These are phyloP conservation scores for Penicillium sp. DNA, from an alignment of 2,329 filamentous ascomycete species.

Conservation along the genomic window DNA sequence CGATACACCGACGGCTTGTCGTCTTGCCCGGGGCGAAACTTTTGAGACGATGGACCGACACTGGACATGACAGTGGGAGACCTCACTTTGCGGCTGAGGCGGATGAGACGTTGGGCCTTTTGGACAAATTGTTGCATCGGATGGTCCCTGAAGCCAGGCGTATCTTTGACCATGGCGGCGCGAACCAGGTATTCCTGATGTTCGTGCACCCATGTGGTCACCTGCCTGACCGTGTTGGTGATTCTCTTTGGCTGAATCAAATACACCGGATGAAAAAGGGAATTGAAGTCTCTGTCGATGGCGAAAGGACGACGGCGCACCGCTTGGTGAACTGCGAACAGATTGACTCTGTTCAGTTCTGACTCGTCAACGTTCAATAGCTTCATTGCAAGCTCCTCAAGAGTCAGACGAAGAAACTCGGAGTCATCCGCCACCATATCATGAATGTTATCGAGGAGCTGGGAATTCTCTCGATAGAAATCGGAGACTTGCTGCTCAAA, in stretches of 20 bases:
- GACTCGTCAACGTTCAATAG: constrained; percentile 26
- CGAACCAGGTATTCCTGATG: constrained; percentile 35
- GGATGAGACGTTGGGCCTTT: constrained; percentile 40
- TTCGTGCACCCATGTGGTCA: constrained; percentile 53
- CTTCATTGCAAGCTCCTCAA: constrained; percentile 35
- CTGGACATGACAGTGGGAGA: constrained; percentile 39
- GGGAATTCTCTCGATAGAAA: constrained; percentile 32
- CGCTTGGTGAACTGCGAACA: constrained; percentile 34
- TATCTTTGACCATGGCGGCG: constrained; percentile 22
- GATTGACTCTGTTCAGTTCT: constrained; percentile 26
- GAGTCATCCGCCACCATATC: constrained; percentile 34
- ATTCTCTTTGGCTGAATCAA: constrained; percentile 49
- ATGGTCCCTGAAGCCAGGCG: constrained; percentile 25
- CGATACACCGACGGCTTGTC: constrained; percentile 25
- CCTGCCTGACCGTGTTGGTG: constrained; percentile 44
- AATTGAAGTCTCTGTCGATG: constrained; percentile 29
- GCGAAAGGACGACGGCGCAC: constrained; percentile 29
- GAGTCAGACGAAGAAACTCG: constrained; percentile 27
- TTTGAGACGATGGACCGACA: constrained; percentile 37
- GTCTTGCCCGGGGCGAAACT: constrained; percentile 22
- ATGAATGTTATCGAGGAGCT: constrained; percentile 34
- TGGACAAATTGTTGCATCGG: constrained; percentile 40
- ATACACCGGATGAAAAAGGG: constrained; percentile 36
- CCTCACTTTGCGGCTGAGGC: constrained; percentile 37
- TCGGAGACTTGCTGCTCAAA: constrained; percentile 31